Conservation (phyloP, 139 green algal genomes). For the Ettlia oleoabundans region DNA sequence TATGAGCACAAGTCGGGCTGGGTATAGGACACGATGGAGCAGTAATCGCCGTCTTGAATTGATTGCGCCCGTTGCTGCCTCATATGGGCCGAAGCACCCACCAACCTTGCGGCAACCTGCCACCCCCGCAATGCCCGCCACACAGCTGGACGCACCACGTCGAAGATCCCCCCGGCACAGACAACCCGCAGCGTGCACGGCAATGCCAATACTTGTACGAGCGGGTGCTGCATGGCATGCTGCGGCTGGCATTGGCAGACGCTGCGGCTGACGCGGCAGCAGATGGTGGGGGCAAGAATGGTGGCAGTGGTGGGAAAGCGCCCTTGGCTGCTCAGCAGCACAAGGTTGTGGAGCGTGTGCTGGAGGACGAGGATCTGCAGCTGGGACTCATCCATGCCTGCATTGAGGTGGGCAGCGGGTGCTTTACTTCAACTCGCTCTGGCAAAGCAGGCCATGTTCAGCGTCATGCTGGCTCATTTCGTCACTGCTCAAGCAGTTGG, state of each 20-base stretch:
- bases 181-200: constrained; percentile 1
- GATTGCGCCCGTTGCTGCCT: background rate
- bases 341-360: background rate
- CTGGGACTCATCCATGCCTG: constrained; percentile 28
- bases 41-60: background rate
- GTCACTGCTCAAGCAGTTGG: too few species aligned
- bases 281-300: too few species aligned
- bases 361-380: constrained; percentile 13
- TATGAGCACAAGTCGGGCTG: too few species aligned
- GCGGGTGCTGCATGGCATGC: constrained; percentile 2
- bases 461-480: too few species aligned
- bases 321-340: background rate
- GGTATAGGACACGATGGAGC: background rate
- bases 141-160: constrained; percentile 4
- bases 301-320: background rate
- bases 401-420: constrained; percentile 7
- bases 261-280: background rate
- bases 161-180: background rate
- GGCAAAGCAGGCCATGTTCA: too few species aligned
- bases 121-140: background rate
- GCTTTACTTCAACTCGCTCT: background rate
- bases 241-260: background rate
- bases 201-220: constrained; percentile 25
- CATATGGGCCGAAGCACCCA: background rate
- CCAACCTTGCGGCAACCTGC: background rate